phyloP scores from a whole-genome alignment of 371 early-diverging fungal genomes.

The Dinochytrium kinnereticum region DNA sequence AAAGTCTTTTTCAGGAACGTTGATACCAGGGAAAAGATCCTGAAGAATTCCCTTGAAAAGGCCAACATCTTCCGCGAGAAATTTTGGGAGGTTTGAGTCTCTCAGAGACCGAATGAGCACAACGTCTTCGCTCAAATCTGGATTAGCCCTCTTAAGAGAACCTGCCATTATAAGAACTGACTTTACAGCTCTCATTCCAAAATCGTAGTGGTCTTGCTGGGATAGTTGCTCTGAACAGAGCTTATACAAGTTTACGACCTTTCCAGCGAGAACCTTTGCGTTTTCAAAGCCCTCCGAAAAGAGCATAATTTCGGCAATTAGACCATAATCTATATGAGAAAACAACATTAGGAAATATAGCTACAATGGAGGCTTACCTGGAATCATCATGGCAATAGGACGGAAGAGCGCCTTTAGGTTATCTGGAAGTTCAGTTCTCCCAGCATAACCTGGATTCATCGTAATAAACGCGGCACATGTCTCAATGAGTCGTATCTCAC shows the following conservation, averaged over 20 bases:
- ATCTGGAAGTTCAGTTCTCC: slow-evolving; percentile 59
- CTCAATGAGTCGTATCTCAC: slow-evolving; percentile 56
- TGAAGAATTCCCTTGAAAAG: slow-evolving; percentile 54
- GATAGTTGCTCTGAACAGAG: slow-evolving; percentile 58
- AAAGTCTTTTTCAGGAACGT: slow-evolving; percentile 49
- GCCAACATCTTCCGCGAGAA: slow-evolving; percentile 54
- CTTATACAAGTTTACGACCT: slow-evolving; percentile 57
- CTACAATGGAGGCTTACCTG: slow-evolving; percentile 26
- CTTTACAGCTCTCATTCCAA: slow-evolving; percentile 61
- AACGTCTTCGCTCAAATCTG: slow-evolving; percentile 50
- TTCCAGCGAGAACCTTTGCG: slow-evolving; percentile 53
- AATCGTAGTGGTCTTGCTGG: slow-evolving; percentile 59
- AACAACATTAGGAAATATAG: neutral
- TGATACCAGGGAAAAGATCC: slow-evolving; percentile 54
- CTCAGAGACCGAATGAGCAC: slow-evolving; percentile 51
- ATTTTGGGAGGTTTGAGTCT: slow-evolving; percentile 58
- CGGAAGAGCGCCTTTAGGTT: slow-evolving; percentile 58
- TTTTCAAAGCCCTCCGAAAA: slow-evolving; percentile 62
- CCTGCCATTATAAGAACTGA: slow-evolving; percentile 59
- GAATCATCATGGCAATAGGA: slow-evolving; percentile 63
- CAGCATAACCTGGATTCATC: slow-evolving; percentile 65
- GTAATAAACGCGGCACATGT: slow-evolving; percentile 61
- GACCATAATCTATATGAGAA: slow-evolving; percentile 43
- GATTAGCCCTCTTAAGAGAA: slow-evolving; percentile 48
- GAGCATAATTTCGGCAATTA: slow-evolving; percentile 61